phyloP scores from a whole-genome alignment of 2,329 filamentous ascomycete genomes.

The Lasiodiplodia citricola region DNA sequence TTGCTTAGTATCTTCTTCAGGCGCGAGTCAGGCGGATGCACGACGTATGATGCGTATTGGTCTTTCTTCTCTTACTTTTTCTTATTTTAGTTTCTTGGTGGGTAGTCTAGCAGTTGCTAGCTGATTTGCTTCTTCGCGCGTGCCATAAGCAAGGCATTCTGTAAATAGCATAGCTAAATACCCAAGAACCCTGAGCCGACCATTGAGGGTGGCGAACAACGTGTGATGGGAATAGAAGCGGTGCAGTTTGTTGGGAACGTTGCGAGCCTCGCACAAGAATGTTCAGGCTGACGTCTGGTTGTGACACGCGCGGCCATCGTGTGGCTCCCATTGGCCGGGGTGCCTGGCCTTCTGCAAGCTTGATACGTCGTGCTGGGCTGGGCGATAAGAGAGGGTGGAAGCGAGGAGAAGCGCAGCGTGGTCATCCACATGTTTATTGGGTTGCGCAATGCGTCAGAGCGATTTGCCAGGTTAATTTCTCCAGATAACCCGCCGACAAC shows the following conservation, averaged over 20 bases:
- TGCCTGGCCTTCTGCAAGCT: constrained; percentile 16
- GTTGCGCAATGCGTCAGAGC: constrained; percentile 16
- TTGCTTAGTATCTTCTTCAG: constrained; percentile 15
- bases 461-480: background rate
- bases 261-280: background rate
- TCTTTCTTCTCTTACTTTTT: background rate
- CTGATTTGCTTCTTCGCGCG: background rate
- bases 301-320: background rate
- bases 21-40: background rate
- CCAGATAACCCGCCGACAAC: constrained; percentile 3
- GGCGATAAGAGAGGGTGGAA: constrained; percentile 20
- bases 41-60: background rate
- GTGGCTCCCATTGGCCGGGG: background rate
- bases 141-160: background rate
- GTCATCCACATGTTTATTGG: background rate
- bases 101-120: constrained; percentile 4
- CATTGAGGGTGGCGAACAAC: background rate
- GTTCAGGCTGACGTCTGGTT: background rate
- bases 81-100: background rate
- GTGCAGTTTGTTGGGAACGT: constrained; percentile 11
- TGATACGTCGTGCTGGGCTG: constrained; percentile 19
- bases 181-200: background rate
- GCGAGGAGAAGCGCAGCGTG: constrained; percentile 13
- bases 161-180: constrained; percentile 22
- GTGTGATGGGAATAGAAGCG: background rate